phyloP scores from a whole-genome alignment of 345 rosid species.

The Populus nigra region DNA sequence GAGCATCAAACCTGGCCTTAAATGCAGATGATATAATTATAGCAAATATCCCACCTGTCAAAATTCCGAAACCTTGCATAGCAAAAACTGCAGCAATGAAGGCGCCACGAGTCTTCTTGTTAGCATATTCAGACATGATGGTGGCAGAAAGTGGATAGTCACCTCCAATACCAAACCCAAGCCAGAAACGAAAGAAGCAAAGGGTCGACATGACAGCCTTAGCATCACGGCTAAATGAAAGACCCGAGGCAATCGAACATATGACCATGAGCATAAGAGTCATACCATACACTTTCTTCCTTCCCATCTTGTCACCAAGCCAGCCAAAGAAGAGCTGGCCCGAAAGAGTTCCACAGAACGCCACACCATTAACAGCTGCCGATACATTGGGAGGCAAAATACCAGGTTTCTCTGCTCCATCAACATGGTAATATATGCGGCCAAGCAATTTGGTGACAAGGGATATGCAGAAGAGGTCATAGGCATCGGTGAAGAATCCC shows the following conservation, averaged over 20 bases:
- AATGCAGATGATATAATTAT: conserved; percentile 53
- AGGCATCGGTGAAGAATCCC: conserved; percentile 87
- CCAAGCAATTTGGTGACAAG: conserved; percentile 78
- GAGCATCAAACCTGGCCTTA: conserved; percentile 47
- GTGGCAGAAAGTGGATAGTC: conserved; percentile 83
- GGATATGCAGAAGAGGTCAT: conserved; percentile 79
- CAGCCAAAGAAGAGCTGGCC: conserved; percentile 84
- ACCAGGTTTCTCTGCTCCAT: conserved; percentile 61
- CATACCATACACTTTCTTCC: conserved; percentile 73
- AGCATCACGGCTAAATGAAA: conserved; percentile 50
- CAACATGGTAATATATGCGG: conserved; percentile 65
- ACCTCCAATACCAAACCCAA: conserved; percentile 80
- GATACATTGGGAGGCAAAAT: conserved; percentile 66
- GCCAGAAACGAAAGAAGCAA: conserved; percentile 85
- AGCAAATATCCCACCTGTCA: conserved; percentile 70
- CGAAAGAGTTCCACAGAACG: conserved; percentile 61
- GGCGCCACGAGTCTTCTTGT: conserved; percentile 85
- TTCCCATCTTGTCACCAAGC: conserved; percentile 77
- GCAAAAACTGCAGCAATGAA: conserved; percentile 92
- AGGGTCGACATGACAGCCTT: conserved; percentile 59
- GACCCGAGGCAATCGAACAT: conserved; percentile 62
- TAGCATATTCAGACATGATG: conserved; percentile 83
- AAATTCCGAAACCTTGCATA: conserved; percentile 87
- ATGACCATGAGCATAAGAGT: conserved; percentile 74
- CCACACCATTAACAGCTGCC: conserved; percentile 75